Conservation (phyloP, 1,284 basidiomycete genomes). For the Ceratobasidium sp. region DNA sequence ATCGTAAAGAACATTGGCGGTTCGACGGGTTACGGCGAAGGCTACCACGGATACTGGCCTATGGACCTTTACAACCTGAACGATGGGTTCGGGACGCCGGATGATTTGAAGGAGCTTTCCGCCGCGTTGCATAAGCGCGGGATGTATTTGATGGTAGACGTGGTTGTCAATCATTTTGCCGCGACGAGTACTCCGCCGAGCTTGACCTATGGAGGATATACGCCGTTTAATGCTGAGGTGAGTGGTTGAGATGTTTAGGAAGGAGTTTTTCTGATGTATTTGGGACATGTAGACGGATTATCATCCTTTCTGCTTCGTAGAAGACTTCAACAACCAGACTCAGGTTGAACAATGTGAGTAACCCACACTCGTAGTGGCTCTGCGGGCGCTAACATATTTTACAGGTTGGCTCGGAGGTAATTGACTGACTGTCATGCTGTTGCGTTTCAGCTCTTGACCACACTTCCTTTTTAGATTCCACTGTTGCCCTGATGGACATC, state of each 20-base stretch:
- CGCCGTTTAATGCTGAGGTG: constrained; percentile 55
- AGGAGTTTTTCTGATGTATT: background rate
- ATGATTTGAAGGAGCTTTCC: constrained; percentile 60
- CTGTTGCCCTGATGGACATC: constrained; percentile 59
- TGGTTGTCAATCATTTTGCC: constrained; percentile 64
- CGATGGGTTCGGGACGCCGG: constrained; percentile 59
- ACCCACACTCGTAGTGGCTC: constrained; percentile 12
- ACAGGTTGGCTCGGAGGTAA: constrained; percentile 29
- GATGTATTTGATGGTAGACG: constrained; percentile 66
- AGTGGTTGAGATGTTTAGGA: background rate
- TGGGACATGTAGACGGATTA: constrained; percentile 53
- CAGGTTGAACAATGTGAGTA: constrained; percentile 59
- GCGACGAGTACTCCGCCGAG: constrained; percentile 49
- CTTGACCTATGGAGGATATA: constrained; percentile 51
- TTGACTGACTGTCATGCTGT: background rate
- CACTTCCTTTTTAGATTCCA: constrained; percentile 58
- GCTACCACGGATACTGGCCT: constrained; percentile 57
- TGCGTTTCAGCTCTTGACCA: constrained; percentile 47
- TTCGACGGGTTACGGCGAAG: constrained; percentile 53
- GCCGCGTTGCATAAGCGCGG: constrained; percentile 59
- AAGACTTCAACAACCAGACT: constrained; percentile 59
- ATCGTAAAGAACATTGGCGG: constrained; percentile 59
- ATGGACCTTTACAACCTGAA: constrained; percentile 57
- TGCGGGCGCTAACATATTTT: constrained; percentile 43
- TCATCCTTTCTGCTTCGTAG: constrained; percentile 59